These are phyloP conservation scores for Termitomyces sp. DNA, from an alignment of 768 basidiomycete genomes.

Conservation along the genomic window DNA sequence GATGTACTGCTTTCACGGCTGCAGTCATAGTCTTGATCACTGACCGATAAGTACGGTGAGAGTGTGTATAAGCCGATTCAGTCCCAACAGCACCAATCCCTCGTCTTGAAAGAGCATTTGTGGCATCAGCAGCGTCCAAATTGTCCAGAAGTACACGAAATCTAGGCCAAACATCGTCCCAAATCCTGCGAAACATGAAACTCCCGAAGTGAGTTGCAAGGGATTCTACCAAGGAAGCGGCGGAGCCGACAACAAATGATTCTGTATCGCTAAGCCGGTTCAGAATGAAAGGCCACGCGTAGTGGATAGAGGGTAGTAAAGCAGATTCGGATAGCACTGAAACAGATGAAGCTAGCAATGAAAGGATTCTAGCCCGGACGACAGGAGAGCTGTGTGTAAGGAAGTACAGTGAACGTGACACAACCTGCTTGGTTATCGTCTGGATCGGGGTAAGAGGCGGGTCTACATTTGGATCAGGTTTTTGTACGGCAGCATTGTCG, in stretches of 20 bases:
- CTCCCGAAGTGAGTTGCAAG: constrained; percentile 70
- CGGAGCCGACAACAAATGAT: constrained; percentile 75
- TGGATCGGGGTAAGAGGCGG: constrained; percentile 67
- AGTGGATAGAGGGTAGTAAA: constrained; percentile 81
- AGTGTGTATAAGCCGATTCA: constrained; percentile 74
- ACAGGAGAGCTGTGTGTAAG: constrained; percentile 86
- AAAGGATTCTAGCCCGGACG: constrained; percentile 81
- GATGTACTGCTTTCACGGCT: constrained; percentile 61
- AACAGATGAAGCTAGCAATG: constrained; percentile 69
- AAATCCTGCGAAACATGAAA: constrained; percentile 82
- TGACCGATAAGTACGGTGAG: constrained; percentile 77
- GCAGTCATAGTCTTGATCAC: constrained; percentile 71
- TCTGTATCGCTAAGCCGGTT: constrained; percentile 76
- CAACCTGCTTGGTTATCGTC: constrained; percentile 76
- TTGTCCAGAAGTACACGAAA: constrained; percentile 58
- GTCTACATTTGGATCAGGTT: constrained; percentile 40
- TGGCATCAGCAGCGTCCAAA: constrained; percentile 60
- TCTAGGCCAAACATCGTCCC: constrained; percentile 93
- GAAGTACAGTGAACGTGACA: constrained; percentile 84
- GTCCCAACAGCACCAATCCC: constrained; percentile 50
- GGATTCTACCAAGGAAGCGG: constrained; percentile 68
- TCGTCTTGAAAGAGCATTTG: constrained; percentile 63
- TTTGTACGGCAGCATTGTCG: constrained; percentile 18
- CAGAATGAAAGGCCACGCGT: constrained; percentile 92
- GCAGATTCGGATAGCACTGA: constrained; percentile 69